phyloP scores from a whole-genome alignment of 2,329 filamentous ascomycete genomes.

The Penicillium sp. region DNA sequence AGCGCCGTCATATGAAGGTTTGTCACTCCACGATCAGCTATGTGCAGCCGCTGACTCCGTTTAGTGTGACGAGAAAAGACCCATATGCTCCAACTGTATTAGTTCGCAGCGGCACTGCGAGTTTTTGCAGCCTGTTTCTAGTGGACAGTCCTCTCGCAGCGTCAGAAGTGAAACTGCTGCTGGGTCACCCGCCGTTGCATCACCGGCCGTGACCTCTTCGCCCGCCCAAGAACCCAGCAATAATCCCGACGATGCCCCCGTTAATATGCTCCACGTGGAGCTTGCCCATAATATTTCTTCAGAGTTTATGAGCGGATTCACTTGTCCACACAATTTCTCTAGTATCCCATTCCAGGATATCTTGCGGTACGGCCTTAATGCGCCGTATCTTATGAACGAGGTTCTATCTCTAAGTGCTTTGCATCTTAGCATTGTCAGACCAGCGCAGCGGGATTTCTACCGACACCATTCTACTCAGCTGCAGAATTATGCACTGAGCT shows the following conservation, averaged over 20 bases:
- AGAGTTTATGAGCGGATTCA: not conserved
- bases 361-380: slow-evolving; percentile 5
- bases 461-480: slow-evolving; percentile 37
- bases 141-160: not conserved
- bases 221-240: not conserved
- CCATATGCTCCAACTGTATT: slow-evolving; percentile 33
- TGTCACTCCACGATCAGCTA: not conserved
- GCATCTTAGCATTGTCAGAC: slow-evolving; percentile 37
- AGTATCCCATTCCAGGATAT: slow-evolving; percentile 1
- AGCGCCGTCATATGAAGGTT: slow-evolving; percentile 40
- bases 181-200: not conserved
- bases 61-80: slow-evolving; percentile 35
- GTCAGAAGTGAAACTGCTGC: not conserved
- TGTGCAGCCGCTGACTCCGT: not conserved
- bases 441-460: slow-evolving; percentile 35
- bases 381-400: slow-evolving; percentile 49
- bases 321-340: not conserved
- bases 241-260: slow-evolving; percentile 7
- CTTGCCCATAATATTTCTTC: slow-evolving; percentile 27
- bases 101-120: slow-evolving; percentile 19
- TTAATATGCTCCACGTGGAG: slow-evolving; percentile 32
- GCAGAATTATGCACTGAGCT: slow-evolving; percentile 20
- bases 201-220: not conserved
- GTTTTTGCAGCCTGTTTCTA: slow-evolving; percentile 5
- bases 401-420: slow-evolving; percentile 47